Evolutionary conservation across 352 stramenopile genomes (phyloP), one percentile per base, ranked within the genome.

Genomic region (Phytophthora chlamydospora): DNA sequence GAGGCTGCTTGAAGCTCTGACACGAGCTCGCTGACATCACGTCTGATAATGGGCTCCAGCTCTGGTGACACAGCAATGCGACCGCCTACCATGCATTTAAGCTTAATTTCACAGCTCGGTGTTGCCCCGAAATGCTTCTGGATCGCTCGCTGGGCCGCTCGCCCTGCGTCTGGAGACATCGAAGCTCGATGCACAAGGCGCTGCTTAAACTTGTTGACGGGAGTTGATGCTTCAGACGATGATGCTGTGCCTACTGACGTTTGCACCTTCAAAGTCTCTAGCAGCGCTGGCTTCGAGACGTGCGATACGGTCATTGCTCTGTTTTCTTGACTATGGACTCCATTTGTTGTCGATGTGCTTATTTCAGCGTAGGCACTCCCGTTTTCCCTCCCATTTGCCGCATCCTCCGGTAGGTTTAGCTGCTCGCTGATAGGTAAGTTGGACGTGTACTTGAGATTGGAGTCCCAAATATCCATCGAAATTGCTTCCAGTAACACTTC

Each of bases 401-500:
- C 63, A 6, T 71, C 64, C 16, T 86, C 67, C 4, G 79, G 70
- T 0, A 92, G 66, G 53, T 81, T 80, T 21, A 93, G 46, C 29
- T 93, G 83, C 46, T 92, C 66, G 19, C 70, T 73, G 19, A 92
- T 64, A 4, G 83, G 82, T 11, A 93, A 61, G 50, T 91, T 93
- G 11, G 88, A 93, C 14, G 78, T 83, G 50, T 93, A 93, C 68
- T 94, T 93, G 36, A 95, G 71, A 19, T 89, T 86, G 10, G 81
- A 84, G 45, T 90, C 80, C 78, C 82, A 96, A 53, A 96, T 90
- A 54, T 94, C 84, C 73, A 89, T 92, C 12, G 88, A 88, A 41
- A 96, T 96, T 2, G 88, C 88, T 67, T 96, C 88, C 10, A 96
- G 43, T 2, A 96, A 52, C 8, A 96, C 84, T 62, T 96, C 88